Evolutionary conservation across 2,329 filamentous ascomycete species (phyloP), one percentile per base, ranked within the genome.

Genomic region (Cladophialophora carrionii): DNA sequence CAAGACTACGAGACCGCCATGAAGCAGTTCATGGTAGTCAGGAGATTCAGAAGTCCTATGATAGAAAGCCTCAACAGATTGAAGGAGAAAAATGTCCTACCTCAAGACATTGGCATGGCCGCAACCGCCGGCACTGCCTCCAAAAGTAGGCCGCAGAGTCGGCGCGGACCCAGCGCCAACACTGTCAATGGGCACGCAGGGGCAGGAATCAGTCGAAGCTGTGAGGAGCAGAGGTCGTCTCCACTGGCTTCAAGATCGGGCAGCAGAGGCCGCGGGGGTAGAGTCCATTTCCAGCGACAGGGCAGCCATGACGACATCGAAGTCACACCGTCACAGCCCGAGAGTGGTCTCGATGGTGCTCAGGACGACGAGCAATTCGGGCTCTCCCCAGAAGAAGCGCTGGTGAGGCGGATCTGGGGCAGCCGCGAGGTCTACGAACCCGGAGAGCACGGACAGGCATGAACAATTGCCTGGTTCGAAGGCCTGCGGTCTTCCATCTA

Each of bases 31-130:
- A 77, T 73, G 37, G 80, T 81, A 6, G 78, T 81, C 8, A 77
- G 78, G 55, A 76, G 78, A 22, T 82, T 82, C 67, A 77, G 78
- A 62, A 78, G 76, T 26, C 80, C 80, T 4, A 77, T 78, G 2
- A 73, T 74, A 8, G 78, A 80, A 66, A 81, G 79, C 65, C 76
- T 81, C 68, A 72, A 67, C 32, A 75, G 80, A 34, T 69, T 80
- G 34, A 70, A 70, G 57, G 67, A 68, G 17, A 65, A 56, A 43
- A 63, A 57, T 34, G 29, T 52, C 1, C 43, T 71, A 3, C 66
- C 66, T 17, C 31, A 57, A 31, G 64, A 70, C 24, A 41, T 66
- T 37, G 63, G 63, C 22, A 29, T 31, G 26, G 31, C 34, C 37
- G 49, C 66, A 8, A 26, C 68, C 14, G 26, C 20, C 29, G 48